A percentile compares a stretch with the other conserved stretches of the same genome.
These are phyloP conservation scores for Russula olivacea DNA, from an alignment of 768 basidiomycete species.

Conservation along the genomic window DNA sequence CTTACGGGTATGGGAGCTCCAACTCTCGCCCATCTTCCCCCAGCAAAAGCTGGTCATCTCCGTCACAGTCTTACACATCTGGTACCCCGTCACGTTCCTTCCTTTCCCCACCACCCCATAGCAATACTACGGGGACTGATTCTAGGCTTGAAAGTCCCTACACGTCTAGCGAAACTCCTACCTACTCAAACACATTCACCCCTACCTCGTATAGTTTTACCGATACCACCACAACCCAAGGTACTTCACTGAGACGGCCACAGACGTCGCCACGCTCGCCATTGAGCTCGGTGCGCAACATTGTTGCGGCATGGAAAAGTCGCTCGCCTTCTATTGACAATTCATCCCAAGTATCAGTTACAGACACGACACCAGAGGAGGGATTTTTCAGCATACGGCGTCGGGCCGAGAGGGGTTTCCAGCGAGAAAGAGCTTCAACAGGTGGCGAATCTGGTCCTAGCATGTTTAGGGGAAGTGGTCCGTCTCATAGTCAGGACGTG, in stretches of 20 bases:
- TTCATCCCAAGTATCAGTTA: constrained; percentile 17
- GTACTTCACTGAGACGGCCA: constrained; percentile 52
- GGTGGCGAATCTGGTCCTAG: constrained; percentile 3
- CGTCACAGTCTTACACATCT: constrained; percentile 28
- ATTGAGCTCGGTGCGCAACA: constrained; percentile 67
- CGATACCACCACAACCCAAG: constrained; percentile 37
- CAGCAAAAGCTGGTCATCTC: constrained; percentile 39
- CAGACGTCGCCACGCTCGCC: constrained; percentile 64
- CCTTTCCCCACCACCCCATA: constrained; percentile 43
- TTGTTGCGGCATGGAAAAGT: constrained; percentile 77
- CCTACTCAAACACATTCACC: constrained; percentile 39
- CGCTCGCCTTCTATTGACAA: constrained; percentile 44
- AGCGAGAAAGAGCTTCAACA: constrained; percentile 26
- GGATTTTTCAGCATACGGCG: constrained; percentile 51
- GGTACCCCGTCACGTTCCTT: constrained; percentile 32
- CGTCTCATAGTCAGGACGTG: constrained; percentile 15
- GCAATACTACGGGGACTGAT: constrained; percentile 26
- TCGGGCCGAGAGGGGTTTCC: constrained; percentile 36
- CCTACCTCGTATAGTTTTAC: constrained; percentile 34
- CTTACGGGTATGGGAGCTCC: constrained; percentile 35
- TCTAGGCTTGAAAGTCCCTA: constrained; percentile 34
- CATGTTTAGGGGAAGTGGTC: constrained; percentile 15
- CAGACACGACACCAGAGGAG: constrained; percentile 29
- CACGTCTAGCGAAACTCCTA: constrained; percentile 28
- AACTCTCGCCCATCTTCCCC: constrained; percentile 46